phyloP scores from a whole-genome alignment of 495 filamentous ascomycete species.

The Xylaria palmicola region DNA sequence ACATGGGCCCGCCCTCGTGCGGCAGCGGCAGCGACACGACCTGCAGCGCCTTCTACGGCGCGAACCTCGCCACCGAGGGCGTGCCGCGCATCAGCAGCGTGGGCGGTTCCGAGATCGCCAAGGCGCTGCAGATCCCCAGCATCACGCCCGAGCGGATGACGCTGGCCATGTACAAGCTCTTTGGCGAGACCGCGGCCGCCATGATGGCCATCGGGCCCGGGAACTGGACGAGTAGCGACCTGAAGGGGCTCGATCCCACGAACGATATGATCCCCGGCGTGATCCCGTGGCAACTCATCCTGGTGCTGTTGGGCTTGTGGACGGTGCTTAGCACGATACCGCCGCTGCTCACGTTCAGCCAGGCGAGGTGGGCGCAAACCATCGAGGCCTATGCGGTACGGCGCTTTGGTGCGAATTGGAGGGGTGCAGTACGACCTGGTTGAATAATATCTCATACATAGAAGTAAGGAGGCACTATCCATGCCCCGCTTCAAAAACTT shows the following conservation, averaged over 20 bases:
- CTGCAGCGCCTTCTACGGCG: conserved; percentile 3
- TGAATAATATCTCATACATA: background rate
- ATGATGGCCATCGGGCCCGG: conserved; percentile 6
- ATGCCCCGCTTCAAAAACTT: no score
- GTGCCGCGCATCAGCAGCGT: background rate
- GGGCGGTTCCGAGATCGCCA: background rate
- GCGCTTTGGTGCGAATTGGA: background rate
- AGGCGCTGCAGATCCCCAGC: background rate
- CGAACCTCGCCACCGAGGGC: conserved; percentile 3
- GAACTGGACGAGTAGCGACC: conserved; percentile 2
- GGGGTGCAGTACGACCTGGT: background rate
- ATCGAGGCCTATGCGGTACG: background rate
- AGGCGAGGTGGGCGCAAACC: background rate
- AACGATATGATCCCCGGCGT: background rate
- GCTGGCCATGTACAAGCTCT: conserved; percentile 5
- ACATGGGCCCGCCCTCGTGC: background rate
- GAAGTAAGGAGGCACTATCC: no score
- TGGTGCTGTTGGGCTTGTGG: background rate
- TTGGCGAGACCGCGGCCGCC: background rate
- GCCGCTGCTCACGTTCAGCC: background rate
- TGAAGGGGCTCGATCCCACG: background rate
- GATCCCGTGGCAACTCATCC: background rate
- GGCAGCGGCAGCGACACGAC: background rate
- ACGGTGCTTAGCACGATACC: background rate
- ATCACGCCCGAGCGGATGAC: conserved; percentile 5